Conservation (phyloP, 208 protist species). For the Balamuthia mandrillaris region DNA sequence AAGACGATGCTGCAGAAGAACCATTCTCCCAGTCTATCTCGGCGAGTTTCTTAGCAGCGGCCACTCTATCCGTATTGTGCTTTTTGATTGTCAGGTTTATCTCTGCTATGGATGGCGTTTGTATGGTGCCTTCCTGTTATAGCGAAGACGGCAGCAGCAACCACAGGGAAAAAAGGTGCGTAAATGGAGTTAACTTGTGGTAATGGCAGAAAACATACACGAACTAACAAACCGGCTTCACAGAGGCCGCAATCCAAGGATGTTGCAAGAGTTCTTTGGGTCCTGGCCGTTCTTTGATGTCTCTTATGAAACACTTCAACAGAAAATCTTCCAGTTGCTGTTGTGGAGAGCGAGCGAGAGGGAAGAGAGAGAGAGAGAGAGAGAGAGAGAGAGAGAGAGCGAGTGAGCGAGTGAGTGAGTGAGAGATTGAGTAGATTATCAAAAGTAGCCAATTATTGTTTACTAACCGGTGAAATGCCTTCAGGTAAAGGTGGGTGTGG, state of each 20-base stretch:
- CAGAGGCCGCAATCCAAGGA: slow-evolving; percentile 41
- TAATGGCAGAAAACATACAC: no score
- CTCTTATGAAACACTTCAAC: slow-evolving; percentile 73
- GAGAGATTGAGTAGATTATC: no score
- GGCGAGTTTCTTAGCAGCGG: not conserved
- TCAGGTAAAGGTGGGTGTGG: slow-evolving; percentile 27
- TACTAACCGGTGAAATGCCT: slow-evolving; percentile 11
- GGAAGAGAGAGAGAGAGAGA: no score
- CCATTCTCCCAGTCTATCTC: no score
- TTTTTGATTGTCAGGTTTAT: not conserved
- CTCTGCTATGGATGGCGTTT: not conserved
- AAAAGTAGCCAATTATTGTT: no score
- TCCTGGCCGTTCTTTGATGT: slow-evolving; percentile 60
- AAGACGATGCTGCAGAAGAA: no score
- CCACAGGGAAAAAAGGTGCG: no score
- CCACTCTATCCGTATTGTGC: slow-evolving; percentile 6
- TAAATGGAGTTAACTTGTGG: no score
- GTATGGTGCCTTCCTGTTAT: slow-evolving; percentile 6
- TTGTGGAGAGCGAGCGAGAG: slow-evolving; percentile 48
- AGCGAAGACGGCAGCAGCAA: no score
- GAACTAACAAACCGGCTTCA: not conserved
- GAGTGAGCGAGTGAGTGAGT: not conserved
- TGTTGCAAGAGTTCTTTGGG: slow-evolving; percentile 71
- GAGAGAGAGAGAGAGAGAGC: no score
- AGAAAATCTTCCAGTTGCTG: slow-evolving; percentile 72